Conservation (phyloP, 371 early-diverging fungal species). For the Capillidium rhysosporum region DNA sequence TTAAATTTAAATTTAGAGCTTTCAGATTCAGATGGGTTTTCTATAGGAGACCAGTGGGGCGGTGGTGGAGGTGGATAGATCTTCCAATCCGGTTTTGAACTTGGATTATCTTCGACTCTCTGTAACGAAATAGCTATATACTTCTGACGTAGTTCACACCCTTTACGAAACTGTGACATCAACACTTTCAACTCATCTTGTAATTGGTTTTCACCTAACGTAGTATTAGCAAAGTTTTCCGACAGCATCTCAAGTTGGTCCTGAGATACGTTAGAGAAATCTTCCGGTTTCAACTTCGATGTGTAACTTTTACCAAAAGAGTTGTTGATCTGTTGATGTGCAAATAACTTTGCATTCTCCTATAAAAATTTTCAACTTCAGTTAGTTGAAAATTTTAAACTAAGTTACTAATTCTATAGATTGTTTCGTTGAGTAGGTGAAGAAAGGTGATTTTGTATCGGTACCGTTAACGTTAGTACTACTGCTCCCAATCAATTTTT, state of each 20-base stretch:
- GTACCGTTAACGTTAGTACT: too few relatives aligned
- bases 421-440: neutral
- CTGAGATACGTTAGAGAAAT: neutral
- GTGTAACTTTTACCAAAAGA: neutral
- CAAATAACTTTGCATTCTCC: neutral
- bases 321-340: neutral
- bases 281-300: neutral
- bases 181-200: slow-evolving; percentile 21
- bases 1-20: slow-evolving; percentile 31
- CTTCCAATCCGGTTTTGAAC: slow-evolving; percentile 53
- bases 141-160: slow-evolving; percentile 61
- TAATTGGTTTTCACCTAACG: neutral
- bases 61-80: slow-evolving; percentile 80
- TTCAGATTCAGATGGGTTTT: slow-evolving; percentile 1
- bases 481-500: too few relatives aligned
- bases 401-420: neutral
- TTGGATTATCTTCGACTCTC: slow-evolving; percentile 65
- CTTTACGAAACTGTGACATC: slow-evolving; percentile 32
- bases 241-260: neutral
- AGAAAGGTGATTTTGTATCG: neutral
- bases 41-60: slow-evolving; percentile 35
- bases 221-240: slow-evolving; percentile 3
- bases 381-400: neutral
- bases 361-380: neutral
- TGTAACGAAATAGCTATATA: slow-evolving; percentile 70